phyloP scores from a whole-genome alignment of 148 eudicot genomes.

The Dianthus caryophyllus region DNA sequence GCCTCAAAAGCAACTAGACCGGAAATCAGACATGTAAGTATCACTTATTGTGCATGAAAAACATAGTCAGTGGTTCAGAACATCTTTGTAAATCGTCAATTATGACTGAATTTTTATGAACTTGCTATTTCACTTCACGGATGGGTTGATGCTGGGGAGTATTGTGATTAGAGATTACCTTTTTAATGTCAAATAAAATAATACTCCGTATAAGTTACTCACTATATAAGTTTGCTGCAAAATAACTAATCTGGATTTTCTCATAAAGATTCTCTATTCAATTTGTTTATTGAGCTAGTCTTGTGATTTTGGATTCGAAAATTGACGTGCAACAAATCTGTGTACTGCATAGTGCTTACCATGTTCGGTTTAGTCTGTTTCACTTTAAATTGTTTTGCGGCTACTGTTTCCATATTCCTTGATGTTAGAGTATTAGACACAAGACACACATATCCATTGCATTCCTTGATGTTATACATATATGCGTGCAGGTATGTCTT shows the following conservation, averaged over 20 bases:
- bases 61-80: no score
- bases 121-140: no score
- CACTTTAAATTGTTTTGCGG: not conserved
- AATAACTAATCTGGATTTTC: not conserved
- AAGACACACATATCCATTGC: no score
- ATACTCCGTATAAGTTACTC: no score
- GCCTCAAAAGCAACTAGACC: conserved; percentile 94
- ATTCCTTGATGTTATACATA: not conserved
- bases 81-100: no score
- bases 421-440: no score
- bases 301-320: not conserved
- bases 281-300: not conserved
- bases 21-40: conserved; percentile 92
- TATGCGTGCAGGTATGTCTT: conserved; percentile 69
- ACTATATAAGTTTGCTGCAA: not conserved
- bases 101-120: no score
- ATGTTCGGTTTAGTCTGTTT: not conserved
- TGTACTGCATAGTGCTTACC: not conserved
- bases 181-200: no score
- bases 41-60: not conserved
- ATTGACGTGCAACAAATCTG: not conserved
- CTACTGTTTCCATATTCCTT: no score
- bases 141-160: no score
- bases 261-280: not conserved
- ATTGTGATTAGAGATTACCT: no score